Base-by-base conservation (phyloP, 139 green algal genomes). In the Asterochloris sp. region DNA sequence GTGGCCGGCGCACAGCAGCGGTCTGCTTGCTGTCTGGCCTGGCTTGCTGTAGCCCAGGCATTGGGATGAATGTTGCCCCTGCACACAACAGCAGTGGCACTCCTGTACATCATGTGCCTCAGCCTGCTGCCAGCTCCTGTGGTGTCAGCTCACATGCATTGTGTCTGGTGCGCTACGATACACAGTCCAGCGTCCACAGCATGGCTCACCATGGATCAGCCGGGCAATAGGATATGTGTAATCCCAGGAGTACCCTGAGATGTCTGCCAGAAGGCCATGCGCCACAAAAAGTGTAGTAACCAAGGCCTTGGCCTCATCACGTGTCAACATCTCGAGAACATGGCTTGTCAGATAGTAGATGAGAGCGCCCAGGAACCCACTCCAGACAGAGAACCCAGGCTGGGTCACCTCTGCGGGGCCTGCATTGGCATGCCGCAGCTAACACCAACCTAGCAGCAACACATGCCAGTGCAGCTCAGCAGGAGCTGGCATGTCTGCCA, bases 331-430 rank as follows among this genome's bases (percentile, higher is more conserved):
- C n/a, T 76, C 69, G 1, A 76, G 54, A 24, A 82, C 82, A 74
- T 92, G 83, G 15, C 86, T 85, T 19, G 62, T 67, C 15, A 85
- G 11, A 26, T 80, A 92, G 76, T 91, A 86, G 14, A 73, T 26
- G n/a, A 74, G 17, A 0, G 83, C 62, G 10, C 77, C 84, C 75
- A 87, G 62, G 0, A 79, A 84, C 10, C 76, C 87, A 9, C 75
- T 84, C 24, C 89, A 78, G 60, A 82, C 76, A 11, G 83, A 77
- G 47, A 89, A 87, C 38, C 76, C 66, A 1, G 89, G 89, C 62
- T 78, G 54, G 9, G 77, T 62, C 0, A 87, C 73, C 78, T 92
- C 87, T 10, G 67, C 74, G 17, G 85, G 62, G 17, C 85, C 88
- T 89, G 83, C 73, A 76, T 26, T 12, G 21, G 1, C 19, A 26